Evolutionary conservation across 2,329 filamentous ascomycete genomes (phyloP).

Genomic region (Diplodia mutila): DNA sequence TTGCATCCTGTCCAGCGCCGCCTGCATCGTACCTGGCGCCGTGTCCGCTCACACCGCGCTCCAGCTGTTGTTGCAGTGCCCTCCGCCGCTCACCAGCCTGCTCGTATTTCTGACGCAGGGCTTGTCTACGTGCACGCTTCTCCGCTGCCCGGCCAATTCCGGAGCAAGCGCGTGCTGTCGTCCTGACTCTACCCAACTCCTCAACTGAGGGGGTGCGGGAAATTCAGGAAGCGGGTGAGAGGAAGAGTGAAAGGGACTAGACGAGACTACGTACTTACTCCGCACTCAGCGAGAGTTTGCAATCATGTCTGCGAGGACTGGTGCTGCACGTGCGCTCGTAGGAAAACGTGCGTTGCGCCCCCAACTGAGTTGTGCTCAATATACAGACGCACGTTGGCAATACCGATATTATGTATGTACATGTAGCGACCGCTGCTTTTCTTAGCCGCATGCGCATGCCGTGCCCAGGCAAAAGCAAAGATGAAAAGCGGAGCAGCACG

Average conservation of each 20-base stretch:
- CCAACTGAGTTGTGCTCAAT: slow-evolving; percentile 6
- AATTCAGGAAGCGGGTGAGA: slow-evolving; percentile 20
- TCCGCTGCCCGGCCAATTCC: slow-evolving; percentile 5
- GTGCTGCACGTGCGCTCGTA: neutral
- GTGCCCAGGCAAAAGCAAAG: neutral
- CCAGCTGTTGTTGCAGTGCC: neutral
- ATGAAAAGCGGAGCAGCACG: slow-evolving; percentile 17
- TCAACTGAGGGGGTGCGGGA: slow-evolving; percentile 18
- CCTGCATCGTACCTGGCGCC: slow-evolving; percentile 23
- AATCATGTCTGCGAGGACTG: neutral
- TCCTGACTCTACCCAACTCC: neutral
- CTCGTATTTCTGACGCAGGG: slow-evolving; percentile 16
- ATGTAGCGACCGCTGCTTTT: slow-evolving; percentile 16
- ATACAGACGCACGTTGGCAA: slow-evolving; percentile 12
- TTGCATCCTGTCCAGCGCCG: slow-evolving; percentile 4
- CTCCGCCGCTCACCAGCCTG: neutral
- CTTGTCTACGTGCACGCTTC: neutral
- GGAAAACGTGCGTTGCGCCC: neutral
- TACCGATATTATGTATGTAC: slow-evolving; percentile 7
- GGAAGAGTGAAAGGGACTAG: neutral
- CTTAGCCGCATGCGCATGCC: slow-evolving; percentile 5
- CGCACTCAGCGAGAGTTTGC: neutral
- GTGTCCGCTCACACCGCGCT: neutral
- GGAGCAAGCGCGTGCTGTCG: neutral
- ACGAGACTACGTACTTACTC: neutral